Evolutionary conservation across 2,329 filamentous ascomycete species (phyloP), one percentile per base, ranked within the genome.

Genomic region (Cercospora citrullina): DNA sequence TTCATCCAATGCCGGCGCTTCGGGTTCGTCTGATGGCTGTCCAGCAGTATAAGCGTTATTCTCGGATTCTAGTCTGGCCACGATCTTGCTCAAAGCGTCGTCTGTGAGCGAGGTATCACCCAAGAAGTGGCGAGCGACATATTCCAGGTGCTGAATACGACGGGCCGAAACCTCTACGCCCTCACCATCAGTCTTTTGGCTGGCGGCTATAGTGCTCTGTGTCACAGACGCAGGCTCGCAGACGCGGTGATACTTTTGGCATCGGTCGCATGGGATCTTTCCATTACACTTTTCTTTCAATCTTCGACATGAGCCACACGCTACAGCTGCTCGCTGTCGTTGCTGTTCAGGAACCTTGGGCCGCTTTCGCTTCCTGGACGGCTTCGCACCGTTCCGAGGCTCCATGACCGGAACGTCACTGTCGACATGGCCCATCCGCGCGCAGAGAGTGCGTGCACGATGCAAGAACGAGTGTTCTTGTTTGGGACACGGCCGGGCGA

Each of bases 1-100:
- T 21, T 69, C 67, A 48, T 71, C 69, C 58, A 71, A 48, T 0
- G 79, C 78, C 57, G 81, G 68, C 64, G 81, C 80, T 59, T 81
- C 79, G 12, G 77, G 77, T 1, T 72, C 68, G n/a, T 64, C 64
- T 7, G 65, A 26, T n/a, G 48, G 62, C 33, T 65, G 63, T 31
- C 21, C 61, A 12, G 63, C 60, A 21, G 33, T 61, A 30, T 51
- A 31, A 53, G 33, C 51, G 30, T 26, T 60, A 18, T 64, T 59
- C 33, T 67, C 64, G 16, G 28, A 53, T n/a, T 67, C 59, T 10
- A 72, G 45, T 33, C 63, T 72, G 45, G 67, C 57, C 26, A 69
- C 70, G 18, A 69, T 64, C 42, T 65, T 62, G 33, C 64, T 45
- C 31, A 72, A 42, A 16, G 55, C 55, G 23, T 68, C 68, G n/a